Evolutionary conservation across 2,329 filamentous ascomycete genomes (phyloP), one percentile per base, ranked within the genome.

Genomic region (Phialophora expanda): DNA sequence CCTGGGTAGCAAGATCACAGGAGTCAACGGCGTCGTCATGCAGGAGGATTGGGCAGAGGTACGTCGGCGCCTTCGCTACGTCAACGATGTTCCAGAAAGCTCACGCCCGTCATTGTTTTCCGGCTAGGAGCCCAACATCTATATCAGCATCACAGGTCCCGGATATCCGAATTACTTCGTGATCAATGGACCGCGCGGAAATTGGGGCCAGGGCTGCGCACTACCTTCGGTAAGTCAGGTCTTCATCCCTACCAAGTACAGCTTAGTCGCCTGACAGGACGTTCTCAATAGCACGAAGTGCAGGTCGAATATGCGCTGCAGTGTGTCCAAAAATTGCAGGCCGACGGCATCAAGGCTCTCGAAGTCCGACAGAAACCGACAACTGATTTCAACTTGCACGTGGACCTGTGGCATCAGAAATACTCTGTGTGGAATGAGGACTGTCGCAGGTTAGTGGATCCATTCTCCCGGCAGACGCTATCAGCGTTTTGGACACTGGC

Each of bases 401-500:
- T 64, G 11, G 66, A 66, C 53, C 24, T 22, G 24, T 68, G 53
- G 62, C 62, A 66, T 32, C 17, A 55, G 22, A 46, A 48, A 55
- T 38, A 55, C 7, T 58, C 59, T 2, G 59, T 68, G 14, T 68
- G 62, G 66, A 51, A 32, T 17, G 60, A 28, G 7, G 26, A 53
- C 9, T 67, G 65, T 38, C 46, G 50, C 17, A 57, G 54, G 54
- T 56, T 11, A 4, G 73, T 74, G 7, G 28, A 30, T 8, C 28
- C 28, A 30, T 30, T 30, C 28, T 73, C 50, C 66, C 62, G 34
- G 77, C 26, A 83, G 70, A 79, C 79, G 64, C 75, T n/a, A 5
- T n/a, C 34, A 77, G 22, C 81, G 78, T 2, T 79, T 78, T 20
- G 72, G 78, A 0, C 76, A 84, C 48, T 82, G 6, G 17, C 4